Percentiles rank a stretch among this genome's conserved stretches.
phyloP scores from a whole-genome alignment of 2,329 filamentous ascomycete genomes.

The Incumbomyces delicatus region DNA sequence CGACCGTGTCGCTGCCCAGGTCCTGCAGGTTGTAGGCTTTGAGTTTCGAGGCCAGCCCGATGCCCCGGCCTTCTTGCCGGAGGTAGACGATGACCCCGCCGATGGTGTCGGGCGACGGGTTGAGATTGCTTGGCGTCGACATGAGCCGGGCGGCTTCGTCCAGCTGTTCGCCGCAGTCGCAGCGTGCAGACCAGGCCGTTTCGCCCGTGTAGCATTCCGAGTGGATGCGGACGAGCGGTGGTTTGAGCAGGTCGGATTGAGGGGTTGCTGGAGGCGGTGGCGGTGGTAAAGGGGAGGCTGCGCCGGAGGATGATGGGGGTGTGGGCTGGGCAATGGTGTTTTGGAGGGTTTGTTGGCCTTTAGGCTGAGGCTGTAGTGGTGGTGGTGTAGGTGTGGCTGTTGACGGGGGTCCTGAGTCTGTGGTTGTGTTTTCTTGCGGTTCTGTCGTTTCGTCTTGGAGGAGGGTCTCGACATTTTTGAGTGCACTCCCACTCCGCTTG shows the following conservation, averaged over 20 bases:
- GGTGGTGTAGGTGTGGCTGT: background rate
- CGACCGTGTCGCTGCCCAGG: constrained; percentile 91
- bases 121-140: constrained; percentile 51
- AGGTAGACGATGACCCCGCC: constrained; percentile 94
- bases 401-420: background rate
- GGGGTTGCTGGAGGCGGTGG: background rate
- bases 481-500: constrained; percentile 15
- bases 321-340: background rate
- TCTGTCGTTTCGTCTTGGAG: constrained; percentile 12
- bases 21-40: constrained; percentile 98
- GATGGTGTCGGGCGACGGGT: constrained; percentile 35
- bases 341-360: background rate
- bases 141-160: constrained; percentile 93
- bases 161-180: constrained; percentile 94
- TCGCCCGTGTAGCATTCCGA: constrained; percentile 98
- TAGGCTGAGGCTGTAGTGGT: background rate
- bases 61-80: constrained; percentile 89
- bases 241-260: constrained; percentile 13
- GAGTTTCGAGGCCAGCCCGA: constrained; percentile 87
- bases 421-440: background rate
- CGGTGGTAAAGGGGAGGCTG: background rate
- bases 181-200: constrained; percentile 94
- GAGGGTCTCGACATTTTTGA: constrained; percentile 20
- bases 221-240: constrained; percentile 86
- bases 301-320: background rate